phyloP scores from a whole-genome alignment of 2,329 filamentous ascomycete species.

The Macrophomina tecta region DNA sequence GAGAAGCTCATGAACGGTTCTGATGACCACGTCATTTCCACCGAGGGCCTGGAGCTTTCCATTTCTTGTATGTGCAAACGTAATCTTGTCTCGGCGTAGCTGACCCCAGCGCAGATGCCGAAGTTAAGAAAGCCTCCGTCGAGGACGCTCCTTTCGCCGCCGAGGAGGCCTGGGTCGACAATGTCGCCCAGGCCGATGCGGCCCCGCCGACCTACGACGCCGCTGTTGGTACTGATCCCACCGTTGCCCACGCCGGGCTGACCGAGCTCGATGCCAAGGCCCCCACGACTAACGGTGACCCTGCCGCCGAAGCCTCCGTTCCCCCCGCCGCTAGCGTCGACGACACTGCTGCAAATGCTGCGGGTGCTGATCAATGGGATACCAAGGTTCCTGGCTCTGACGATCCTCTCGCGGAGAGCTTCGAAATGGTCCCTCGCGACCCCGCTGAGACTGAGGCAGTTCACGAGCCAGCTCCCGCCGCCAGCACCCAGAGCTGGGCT shows the following conservation, averaged over 20 bases:
- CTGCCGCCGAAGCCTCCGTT: constrained; percentile 37
- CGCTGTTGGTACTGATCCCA: constrained; percentile 65
- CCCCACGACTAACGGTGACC: constrained; percentile 39
- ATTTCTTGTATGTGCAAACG: constrained; percentile 70
- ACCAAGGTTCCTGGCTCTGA: constrained; percentile 54
- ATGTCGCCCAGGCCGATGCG: constrained; percentile 53
- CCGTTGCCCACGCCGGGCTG: constrained; percentile 68
- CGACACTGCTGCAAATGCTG: constrained; percentile 54
- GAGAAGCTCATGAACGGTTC: constrained; percentile 77
- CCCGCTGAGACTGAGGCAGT: constrained; percentile 75
- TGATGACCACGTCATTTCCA: constrained; percentile 69
- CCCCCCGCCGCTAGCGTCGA: constrained; percentile 49
- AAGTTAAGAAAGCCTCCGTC: constrained; percentile 61
- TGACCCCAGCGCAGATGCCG: constrained; percentile 53
- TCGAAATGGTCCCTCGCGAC: constrained; percentile 78
- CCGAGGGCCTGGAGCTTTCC: constrained; percentile 67
- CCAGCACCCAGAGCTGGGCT: constrained; percentile 79
- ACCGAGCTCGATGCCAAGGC: constrained; percentile 65
- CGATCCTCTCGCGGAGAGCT: constrained; percentile 66
- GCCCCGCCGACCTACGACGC: constrained; percentile 43
- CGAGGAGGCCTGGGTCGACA: constrained; percentile 57
- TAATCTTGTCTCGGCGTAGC: constrained; percentile 17
- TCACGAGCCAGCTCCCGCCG: constrained; percentile 57
- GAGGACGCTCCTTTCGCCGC: constrained; percentile 61
- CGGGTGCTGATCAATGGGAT: constrained; percentile 73